Evolutionary conservation across 2,329 filamentous ascomycete genomes (phyloP).

Genomic region (Pseudocercospora pini-densiflorae): DNA sequence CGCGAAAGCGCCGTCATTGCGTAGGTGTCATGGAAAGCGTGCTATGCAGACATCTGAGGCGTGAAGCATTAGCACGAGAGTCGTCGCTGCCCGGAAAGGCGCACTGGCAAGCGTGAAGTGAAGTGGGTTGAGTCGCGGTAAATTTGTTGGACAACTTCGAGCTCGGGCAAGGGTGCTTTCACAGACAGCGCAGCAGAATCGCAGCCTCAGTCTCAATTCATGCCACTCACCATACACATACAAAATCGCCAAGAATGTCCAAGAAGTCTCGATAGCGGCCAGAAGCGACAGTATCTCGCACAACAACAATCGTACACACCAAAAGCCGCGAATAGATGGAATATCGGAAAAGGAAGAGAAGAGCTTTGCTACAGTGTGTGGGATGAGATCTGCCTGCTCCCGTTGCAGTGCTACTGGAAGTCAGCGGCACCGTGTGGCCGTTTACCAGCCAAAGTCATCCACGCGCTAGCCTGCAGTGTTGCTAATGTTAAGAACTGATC

Average conservation of each 20-base stretch:
- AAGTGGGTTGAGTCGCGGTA: not conserved
- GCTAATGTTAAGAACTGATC: slow-evolving; percentile 13
- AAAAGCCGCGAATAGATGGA: not conserved
- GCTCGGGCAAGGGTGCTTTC: not conserved
- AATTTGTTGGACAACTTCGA: slow-evolving; percentile 1
- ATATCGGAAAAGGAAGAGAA: not conserved
- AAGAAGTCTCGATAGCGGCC: not conserved
- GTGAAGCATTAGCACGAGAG: not conserved
- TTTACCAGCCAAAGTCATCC: slow-evolving; percentile 1
- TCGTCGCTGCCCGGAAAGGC: not conserved
- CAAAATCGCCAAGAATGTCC: slow-evolving; percentile 6
- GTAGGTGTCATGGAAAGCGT: slow-evolving; percentile 16
- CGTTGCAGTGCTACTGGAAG: slow-evolving; percentile 4
- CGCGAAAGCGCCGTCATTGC: slow-evolving; percentile 29
- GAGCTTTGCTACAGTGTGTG: slow-evolving; percentile 3
- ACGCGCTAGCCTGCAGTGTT: slow-evolving; percentile 7
- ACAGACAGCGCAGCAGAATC: not conserved
- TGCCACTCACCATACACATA: slow-evolving; percentile 1
- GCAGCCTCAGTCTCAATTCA: not conserved
- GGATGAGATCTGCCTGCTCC: slow-evolving; percentile 7
- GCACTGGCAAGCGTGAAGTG: not conserved
- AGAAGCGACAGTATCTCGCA: slow-evolving; percentile 11
- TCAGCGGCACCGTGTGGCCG: slow-evolving; percentile 5
- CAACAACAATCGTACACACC: not conserved
- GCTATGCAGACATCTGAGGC: slow-evolving; percentile 8